phyloP scores from a whole-genome alignment of 495 filamentous ascomycete species.

The Penicillium atrosanguineum region DNA sequence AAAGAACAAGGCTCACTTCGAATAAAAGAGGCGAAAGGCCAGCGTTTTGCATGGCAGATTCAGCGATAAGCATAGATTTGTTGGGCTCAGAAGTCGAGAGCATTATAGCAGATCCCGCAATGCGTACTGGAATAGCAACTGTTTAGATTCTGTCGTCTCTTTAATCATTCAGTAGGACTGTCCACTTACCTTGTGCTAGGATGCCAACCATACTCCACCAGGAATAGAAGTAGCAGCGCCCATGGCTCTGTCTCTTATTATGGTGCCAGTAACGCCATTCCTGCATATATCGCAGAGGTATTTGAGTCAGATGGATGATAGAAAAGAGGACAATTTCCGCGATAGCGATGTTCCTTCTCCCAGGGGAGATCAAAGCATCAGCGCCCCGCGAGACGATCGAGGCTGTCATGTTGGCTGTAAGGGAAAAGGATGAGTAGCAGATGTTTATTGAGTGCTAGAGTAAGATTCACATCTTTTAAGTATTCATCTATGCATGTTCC shows the following conservation, averaged over 20 bases:
- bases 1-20: constrained; percentile 33
- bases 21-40: constrained; percentile 37
- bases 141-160: not conserved
- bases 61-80: constrained; percentile 25
- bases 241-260: constrained; percentile 15
- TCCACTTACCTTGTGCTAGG: constrained; percentile 25
- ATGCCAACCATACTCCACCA: constrained; percentile 33
- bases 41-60: constrained; percentile 26
- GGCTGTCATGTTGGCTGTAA: constrained; percentile 1
- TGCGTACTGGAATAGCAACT: constrained; percentile 22
- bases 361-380: constrained; percentile 15
- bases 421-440: not conserved
- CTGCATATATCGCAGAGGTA: constrained; percentile 25
- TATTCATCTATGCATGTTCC: not conserved
- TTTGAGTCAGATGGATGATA: constrained; percentile 22
- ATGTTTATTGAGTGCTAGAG: not conserved
- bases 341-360: constrained; percentile 26
- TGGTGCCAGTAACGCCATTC: constrained; percentile 37
- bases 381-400: not conserved
- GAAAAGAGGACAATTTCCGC: constrained; percentile 29
- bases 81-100: constrained; percentile 19
- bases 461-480: not conserved
- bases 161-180: not conserved
- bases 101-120: constrained; percentile 27
- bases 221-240: constrained; percentile 27